Percentiles rank a stretch among this genome's conserved stretches.
Conservation (phyloP, 352 stramenopile genomes). For the Globisporangium spiculum region DNA sequence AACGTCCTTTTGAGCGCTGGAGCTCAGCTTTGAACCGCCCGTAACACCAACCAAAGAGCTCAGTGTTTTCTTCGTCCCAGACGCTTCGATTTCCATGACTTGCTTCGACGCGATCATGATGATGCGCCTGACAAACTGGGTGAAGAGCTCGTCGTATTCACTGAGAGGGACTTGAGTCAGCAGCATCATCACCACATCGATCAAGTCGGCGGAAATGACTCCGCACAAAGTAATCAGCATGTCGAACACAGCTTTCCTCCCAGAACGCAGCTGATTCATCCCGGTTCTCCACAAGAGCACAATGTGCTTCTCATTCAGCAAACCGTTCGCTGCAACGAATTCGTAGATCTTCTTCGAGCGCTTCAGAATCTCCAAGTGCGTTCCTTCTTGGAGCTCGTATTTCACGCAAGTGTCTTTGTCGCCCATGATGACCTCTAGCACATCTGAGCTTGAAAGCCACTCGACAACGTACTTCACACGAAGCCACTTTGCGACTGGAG, state of each 20-base stretch:
- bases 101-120: slow-evolving; percentile 73
- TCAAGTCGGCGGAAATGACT: slow-evolving; percentile 64
- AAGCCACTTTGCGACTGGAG: slow-evolving; percentile 63
- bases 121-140: slow-evolving; percentile 78
- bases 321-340: slow-evolving; percentile 52
- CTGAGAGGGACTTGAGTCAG: slow-evolving; percentile 65
- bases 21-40: slow-evolving; percentile 44
- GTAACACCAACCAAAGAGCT: slow-evolving; percentile 59
- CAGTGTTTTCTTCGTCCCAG: slow-evolving; percentile 68
- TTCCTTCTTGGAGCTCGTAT: slow-evolving; percentile 71
- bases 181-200: slow-evolving; percentile 74
- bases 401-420: slow-evolving; percentile 62
- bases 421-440: slow-evolving; percentile 81
- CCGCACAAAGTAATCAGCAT: slow-evolving; percentile 64
- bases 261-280: slow-evolving; percentile 62
- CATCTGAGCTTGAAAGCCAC: slow-evolving; percentile 72
- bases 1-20: slow-evolving; percentile 58
- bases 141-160: slow-evolving; percentile 76
- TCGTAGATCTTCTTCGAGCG: slow-evolving; percentile 67
- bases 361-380: slow-evolving; percentile 83
- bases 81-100: slow-evolving; percentile 61
- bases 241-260: slow-evolving; percentile 69
- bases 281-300: slow-evolving; percentile 75
- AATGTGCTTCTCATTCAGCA: slow-evolving; percentile 67
- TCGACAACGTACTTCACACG: slow-evolving; percentile 71